Evolutionary conservation across 208 protist species (phyloP), one percentile per base, ranked within the genome.

Genomic region (Crithidia bombi): DNA sequence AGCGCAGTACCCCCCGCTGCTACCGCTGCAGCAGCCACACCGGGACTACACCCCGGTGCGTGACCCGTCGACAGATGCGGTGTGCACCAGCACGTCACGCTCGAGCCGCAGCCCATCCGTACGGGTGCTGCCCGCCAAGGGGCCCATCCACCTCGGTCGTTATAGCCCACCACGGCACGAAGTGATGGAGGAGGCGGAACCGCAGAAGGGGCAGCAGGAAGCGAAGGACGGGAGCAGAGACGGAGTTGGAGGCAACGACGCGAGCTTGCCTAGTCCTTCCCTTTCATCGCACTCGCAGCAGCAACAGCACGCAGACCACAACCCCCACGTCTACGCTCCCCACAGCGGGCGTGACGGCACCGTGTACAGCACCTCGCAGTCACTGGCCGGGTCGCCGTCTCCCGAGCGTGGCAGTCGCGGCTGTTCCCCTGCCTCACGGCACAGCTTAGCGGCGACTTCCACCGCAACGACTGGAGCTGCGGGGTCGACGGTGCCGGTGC

Each of bases 401-500:
- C 47, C 47, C n/a, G 59, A 61, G 2, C 39, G 43, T 1, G 28
- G 12, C 12, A 21, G 2, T 28, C 56, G 44, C 14, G 44, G 43
- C 15, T 32, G 44, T 3, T n/a, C 57, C 12, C 26, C 57, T 2
- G 26, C 26, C 3, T 65, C 59, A 28, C 30, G 43, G 0, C 44
- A 54, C 28, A 19, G 10, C 41, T 35, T 25, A 25, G 3, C 47
- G 47, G 25, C 47, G 21, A 25, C 47, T 25, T 7, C 14, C 14
- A 7, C 44, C 21, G 44, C 21, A 17, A 17, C 15, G n/a, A 21
- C 25, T 25, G 23, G 17, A 15, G 23, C 57, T 36, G 44, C 21
- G 26, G 33, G n/a, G n/a, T n/a, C n/a, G n/a, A n/a, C 54, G 30
- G 51, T 68, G 33, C 43, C 52, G 52, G 59, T 75, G 39, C 69